Conservation (phyloP, 768 basidiomycete species). For the Tremella mesenterica region DNA sequence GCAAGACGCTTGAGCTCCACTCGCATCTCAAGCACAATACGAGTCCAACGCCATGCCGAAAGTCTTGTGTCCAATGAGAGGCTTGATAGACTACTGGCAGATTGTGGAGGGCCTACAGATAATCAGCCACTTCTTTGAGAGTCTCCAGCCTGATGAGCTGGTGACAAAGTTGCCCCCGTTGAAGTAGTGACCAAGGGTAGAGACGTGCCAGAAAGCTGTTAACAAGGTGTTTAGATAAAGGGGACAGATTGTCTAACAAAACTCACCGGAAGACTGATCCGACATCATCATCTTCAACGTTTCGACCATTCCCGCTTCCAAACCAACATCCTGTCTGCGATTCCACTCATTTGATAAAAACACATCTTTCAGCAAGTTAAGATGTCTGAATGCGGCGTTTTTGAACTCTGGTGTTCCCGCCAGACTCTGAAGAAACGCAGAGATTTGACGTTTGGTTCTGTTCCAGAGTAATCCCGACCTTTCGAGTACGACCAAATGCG, state of each 20-base stretch:
- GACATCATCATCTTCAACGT: conserved; percentile 38
- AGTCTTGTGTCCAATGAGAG: conserved; percentile 18
- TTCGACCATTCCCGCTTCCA: conserved; percentile 39
- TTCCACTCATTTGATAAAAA: conserved; percentile 36
- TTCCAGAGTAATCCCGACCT: conserved; percentile 3
- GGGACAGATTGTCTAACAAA: neutral
- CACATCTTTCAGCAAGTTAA: conserved; percentile 36
- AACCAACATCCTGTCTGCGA: conserved; percentile 4
- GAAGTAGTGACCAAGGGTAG: neutral
- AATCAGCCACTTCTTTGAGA: too few species aligned
- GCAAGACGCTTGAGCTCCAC: conserved; percentile 39
- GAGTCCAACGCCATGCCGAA: conserved; percentile 39
- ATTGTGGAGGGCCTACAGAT: too few species aligned
- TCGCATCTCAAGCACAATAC: conserved; percentile 37
- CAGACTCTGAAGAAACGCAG: conserved; percentile 12
- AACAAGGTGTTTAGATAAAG: neutral
- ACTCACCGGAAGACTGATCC: conserved; percentile 12
- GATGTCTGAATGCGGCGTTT: conserved; percentile 35
- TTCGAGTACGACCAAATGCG: conserved; percentile 28
- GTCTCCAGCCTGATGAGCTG: too few species aligned
- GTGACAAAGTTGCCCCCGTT: neutral
- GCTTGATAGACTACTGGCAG: too few species aligned
- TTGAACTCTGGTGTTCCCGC: conserved; percentile 35
- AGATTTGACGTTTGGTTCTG: conserved; percentile 7
- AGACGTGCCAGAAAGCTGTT: neutral